Evolutionary conservation across 805 yeast genomes (phyloP), one percentile per base, ranked within the genome.

Genomic region (Candida golubevii): DNA sequence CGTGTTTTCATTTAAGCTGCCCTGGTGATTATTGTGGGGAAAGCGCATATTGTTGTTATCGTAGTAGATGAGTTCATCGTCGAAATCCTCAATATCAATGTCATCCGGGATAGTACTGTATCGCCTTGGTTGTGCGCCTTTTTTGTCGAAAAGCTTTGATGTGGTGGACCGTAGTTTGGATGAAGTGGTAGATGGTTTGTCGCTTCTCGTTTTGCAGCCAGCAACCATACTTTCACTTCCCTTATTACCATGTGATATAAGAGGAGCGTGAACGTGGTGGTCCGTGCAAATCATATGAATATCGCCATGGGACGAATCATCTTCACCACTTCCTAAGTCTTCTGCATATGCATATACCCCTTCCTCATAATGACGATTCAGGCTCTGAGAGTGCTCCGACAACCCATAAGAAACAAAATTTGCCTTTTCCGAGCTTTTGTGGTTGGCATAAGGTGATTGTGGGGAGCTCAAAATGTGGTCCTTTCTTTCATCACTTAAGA

Each of bases 81-180:
- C 82, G 46, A 72, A 71, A 42, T 71, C 78, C 44, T 78, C 83
- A 35, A 72, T 71, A 49, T 74, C 80, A 14, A 70, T 72, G 57
- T 80, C 81, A 55, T 80, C 84, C 0, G 85, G 85, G 2, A 80
- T 77, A 15, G 85, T 86, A 15, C 89, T 82, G 55, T 85, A 84
- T 30, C 89, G 67, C 56, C 90, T 71, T 6, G 88, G 79, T 38
- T 82, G 85, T 0, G 83, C 78, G 1, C 88, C 89, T 53, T 79
- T 83, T 10, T 79, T 76, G 54, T 85, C 91, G 61, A 85, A 85
- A 6, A 85, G 64, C 49, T 82, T 82, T 1, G 89, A 83, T 0
- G 89, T 82, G 1, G 88, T 83, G 2, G 89, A 79, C 34, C 85
- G 62, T 36, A 80, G 63, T 41, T 74, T 79, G 1, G 74, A 68